phyloP scores from a whole-genome alignment of 2,329 filamentous ascomycete genomes.

The Celoporthe dispersa region DNA sequence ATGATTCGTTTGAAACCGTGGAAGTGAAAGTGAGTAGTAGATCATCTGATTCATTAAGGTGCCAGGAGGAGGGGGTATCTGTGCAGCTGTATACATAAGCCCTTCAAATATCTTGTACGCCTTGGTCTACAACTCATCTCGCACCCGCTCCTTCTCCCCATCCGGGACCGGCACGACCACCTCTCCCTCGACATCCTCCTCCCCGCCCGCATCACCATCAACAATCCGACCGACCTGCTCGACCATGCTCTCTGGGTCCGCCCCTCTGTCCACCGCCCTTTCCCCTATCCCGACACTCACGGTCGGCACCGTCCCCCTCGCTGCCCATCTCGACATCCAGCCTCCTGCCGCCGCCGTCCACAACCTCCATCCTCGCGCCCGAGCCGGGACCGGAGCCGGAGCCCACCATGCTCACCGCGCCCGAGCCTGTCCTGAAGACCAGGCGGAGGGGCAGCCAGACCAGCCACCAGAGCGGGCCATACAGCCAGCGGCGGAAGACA shows the following conservation, averaged over 20 bases:
- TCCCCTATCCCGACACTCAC: constrained; percentile 47
- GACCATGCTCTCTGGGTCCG: constrained; percentile 47
- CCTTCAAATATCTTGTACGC: not conserved
- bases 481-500: constrained; percentile 80
- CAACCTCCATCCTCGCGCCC: constrained; percentile 35
- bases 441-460: constrained; percentile 80
- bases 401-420: constrained; percentile 54
- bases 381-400: constrained; percentile 39
- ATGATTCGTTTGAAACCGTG: too few relatives aligned
- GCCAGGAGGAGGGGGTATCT: not conserved
- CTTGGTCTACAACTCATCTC: constrained; percentile 45
- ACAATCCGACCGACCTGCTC: constrained; percentile 62
- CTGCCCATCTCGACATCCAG: constrained; percentile 38
- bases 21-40: not conserved
- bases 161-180: constrained; percentile 13
- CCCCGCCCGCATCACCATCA: constrained; percentile 36
- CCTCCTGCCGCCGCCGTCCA: constrained; percentile 31
- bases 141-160: constrained; percentile 38
- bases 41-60: not conserved
- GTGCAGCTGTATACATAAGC: not conserved
- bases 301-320: constrained; percentile 53
- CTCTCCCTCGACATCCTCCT: constrained; percentile 22
- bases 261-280: constrained; percentile 33
- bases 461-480: constrained; percentile 89
- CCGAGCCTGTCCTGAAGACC: constrained; percentile 63